Evolutionary conservation across 1,139 yeast genomes (phyloP), one percentile per base, ranked within the genome.

Genomic region (Eremothecium coryli): DNA sequence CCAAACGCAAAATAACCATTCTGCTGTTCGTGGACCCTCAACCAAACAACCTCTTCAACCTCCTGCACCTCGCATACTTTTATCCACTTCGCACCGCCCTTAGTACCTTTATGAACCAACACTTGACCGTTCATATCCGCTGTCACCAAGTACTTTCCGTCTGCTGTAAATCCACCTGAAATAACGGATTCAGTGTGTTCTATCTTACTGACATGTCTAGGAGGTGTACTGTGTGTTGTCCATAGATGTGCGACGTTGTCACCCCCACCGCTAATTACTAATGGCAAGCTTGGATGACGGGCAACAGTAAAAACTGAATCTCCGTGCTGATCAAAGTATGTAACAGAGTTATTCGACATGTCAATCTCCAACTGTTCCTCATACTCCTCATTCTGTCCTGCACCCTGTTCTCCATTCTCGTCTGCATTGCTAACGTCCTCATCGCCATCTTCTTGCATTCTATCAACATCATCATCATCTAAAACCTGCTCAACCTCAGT

Each of bases 51-150:
- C 56, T 80, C 99, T 48, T 82, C 94, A 23, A 84, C 93, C 58
- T 86, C 96, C 52, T 82, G 88, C 42, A 84, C 63, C 44, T 79
- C 76, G 26, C 76, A 79, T 41, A 73, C 67, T 50, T 70, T 65
- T 45, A 66, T 70, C 97, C 97, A 88, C 43, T 73, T 71, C 55
- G 85, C 84, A 21, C 93, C 95, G 28, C 79, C 77, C 52, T 78
- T 77, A 27, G 69, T 61, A 2, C 86, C 64, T 52, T 74, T 73
- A 64, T 81, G 84, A 10, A 86, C 76, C 46, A 84, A 70, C 24
- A 90, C 66, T 46, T 75, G 75, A 37, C 98, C 98, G 35, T 76
- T 76, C 99, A 90, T 90, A 58, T 93, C 98, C 31, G 90, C 97
- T 5, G 96, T 81, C 7, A 90, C 71, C 27, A 82, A 66, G 52